Percentiles rank a stretch among this genome's conserved stretches.
Conservation (phyloP, 805 yeast genomes). For the Blastobotrys attinorum region DNA sequence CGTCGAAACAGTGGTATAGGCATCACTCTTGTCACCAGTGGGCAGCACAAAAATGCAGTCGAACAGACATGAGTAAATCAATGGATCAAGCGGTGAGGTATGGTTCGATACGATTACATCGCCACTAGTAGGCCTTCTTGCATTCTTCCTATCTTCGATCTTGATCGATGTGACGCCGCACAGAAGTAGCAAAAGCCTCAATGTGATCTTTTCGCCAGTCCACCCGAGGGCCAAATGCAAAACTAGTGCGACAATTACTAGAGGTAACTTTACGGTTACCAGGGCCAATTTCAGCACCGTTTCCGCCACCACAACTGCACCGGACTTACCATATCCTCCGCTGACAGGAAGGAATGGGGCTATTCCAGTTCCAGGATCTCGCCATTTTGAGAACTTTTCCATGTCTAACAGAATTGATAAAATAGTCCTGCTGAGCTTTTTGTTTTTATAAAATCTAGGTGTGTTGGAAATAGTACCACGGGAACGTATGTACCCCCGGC, state of each 20-base stretch:
- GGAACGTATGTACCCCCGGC: no score
- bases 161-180: constrained; percentile 2
- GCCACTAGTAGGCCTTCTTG: constrained; percentile 33
- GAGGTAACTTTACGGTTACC: constrained; percentile 9
- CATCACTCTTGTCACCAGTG: constrained; percentile 14
- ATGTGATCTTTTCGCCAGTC: constrained; percentile 1
- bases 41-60: constrained; percentile 36
- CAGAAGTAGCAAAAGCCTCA: constrained; percentile 2
- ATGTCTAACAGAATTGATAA: no score
- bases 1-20: background rate
- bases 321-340: background rate
- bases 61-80: constrained; percentile 26
- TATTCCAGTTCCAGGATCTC: constrained; percentile 91
- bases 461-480: no score
- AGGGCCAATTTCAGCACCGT: background rate
- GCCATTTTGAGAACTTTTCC: constrained; percentile 79
- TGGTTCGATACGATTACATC: constrained; percentile 52
- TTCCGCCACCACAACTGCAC: background rate
- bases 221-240: constrained; percentile 9
- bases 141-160: background rate
- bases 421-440: no score
- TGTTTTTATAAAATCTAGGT: no score
- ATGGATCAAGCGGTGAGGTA: constrained; percentile 50
- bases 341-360: constrained; percentile 71
- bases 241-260: constrained; percentile 5